Evolutionary conservation across 495 filamentous ascomycete genomes (phyloP), one percentile per base, ranked within the genome.

Genomic region (Talaromyces nanjingensis): DNA sequence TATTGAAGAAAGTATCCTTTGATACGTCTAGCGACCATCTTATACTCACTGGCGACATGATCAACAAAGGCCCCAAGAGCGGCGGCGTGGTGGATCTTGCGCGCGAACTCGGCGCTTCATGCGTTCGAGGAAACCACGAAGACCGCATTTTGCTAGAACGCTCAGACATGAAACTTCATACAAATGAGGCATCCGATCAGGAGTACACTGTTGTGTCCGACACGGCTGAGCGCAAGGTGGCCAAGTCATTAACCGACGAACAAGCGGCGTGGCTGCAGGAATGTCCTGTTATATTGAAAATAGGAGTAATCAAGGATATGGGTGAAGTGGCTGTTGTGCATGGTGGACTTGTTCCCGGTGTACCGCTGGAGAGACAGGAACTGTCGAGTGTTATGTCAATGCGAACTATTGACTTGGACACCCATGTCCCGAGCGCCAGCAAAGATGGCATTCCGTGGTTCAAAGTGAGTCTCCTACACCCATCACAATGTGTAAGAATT

Each of bases 101-200:
- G 11, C 86, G 88, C 63, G 70, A 80, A 14, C 73, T 90, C 27
- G 81, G 80, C 16, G 93, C 93, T 3, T 88, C 86, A 33, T 90
- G 84, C 63, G 91, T 97, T 1, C 86, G 94, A 27, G 94, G 94
- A 14, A 98, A 98, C 75, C 92, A 97, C 73, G 94, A 98, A 70
- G 91, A 98, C 69, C 81, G 86, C 9, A 80, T 96, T 12, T 77
- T 96, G 20, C 76, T 84, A 5, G 70, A 81, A 12, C 74, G 82
- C 14, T 76, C 76, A 29, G 74, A 83, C 52, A 70, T 80, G 64
- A 63, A 72, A 39, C 65, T 67, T 34, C 47, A 70, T 0, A 65
- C 69, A 7, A 62, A 65, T 3, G 63, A 66, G 42, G 27, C 67
- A 69, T 22, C 47, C 11, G 65, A 71, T 2, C 54, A 67, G 25